Evolutionary conservation across 164 flowering plant species (phyloP).

Genomic region (Vitis rotundifolia): DNA sequence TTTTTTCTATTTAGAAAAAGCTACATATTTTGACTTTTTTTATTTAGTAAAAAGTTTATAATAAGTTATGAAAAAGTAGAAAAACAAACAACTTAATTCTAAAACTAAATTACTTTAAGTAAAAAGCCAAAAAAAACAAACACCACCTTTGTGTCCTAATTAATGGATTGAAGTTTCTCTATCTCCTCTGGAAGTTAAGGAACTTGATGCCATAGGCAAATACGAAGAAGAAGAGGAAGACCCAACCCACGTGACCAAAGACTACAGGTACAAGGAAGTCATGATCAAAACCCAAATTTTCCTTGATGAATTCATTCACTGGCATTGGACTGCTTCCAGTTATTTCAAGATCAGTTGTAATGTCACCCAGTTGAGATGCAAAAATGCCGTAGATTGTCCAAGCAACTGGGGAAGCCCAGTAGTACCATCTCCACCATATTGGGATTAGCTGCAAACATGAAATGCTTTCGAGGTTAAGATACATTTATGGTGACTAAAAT

Average conservation of each 20-base stretch:
- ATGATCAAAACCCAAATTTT: conserved; percentile 10
- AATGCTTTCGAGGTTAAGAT: too few relatives aligned
- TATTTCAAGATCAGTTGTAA: neutral
- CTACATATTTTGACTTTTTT: too few relatives aligned
- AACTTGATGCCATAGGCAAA: conserved; percentile 10
- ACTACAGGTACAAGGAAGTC: conserved; percentile 17
- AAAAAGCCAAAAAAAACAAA: too few relatives aligned
- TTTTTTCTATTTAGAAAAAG: too few relatives aligned
- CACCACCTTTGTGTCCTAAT: too few relatives aligned
- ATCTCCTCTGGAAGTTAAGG: conserved; percentile 12
- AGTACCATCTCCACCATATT: too few relatives aligned
- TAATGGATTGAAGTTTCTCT: neutral
- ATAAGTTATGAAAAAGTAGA: too few relatives aligned
- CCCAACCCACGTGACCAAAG: conserved; percentile 15
- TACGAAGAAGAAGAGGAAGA: conserved; percentile 13
- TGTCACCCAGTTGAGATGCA: conserved; percentile 38
- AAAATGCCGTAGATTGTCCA: conserved; percentile 6
- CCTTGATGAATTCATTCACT: conserved; percentile 11
- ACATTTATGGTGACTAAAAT: too few relatives aligned
- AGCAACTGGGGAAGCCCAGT: too few relatives aligned
- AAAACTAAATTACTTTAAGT: too few relatives aligned
- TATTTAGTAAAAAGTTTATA: too few relatives aligned
- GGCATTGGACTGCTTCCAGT: neutral
- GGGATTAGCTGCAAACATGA: conserved; percentile 8
- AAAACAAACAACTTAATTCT: too few relatives aligned